A percentile compares a stretch with the other conserved stretches of the same genome.
These are phyloP conservation scores for Suillus americanus DNA, from an alignment of 768 basidiomycete genomes.

Conservation along the genomic window DNA sequence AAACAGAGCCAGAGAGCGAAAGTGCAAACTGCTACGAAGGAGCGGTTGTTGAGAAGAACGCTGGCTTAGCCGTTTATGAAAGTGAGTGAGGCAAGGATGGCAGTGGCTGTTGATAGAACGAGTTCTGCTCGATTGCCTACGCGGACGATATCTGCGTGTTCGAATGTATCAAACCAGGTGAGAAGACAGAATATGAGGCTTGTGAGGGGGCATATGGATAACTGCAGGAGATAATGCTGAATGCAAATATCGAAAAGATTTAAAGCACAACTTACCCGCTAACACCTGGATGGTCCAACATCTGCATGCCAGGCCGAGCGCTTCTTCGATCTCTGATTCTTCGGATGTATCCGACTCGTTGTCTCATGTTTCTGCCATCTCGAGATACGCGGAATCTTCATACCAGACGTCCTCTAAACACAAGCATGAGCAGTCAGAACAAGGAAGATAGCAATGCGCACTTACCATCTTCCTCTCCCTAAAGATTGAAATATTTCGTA, in stretches of 20 bases:
- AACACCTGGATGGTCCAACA: too few relatives aligned
- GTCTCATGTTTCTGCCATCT: too few relatives aligned
- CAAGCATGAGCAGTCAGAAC: too few relatives aligned
- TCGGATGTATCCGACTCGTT: too few relatives aligned
- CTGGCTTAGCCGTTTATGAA: slow-evolving; percentile 31
- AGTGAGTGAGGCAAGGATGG: slow-evolving; percentile 35
- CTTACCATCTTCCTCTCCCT: too few relatives aligned
- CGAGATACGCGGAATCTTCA: too few relatives aligned
- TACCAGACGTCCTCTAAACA: too few relatives aligned
- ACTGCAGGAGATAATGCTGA: slow-evolving; percentile 34
- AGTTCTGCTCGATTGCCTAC: slow-evolving; percentile 69
- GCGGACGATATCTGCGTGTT: slow-evolving; percentile 53
- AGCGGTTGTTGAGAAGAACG: slow-evolving; percentile 79
- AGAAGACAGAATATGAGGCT: slow-evolving; percentile 66
- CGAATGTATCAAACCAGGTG: slow-evolving; percentile 77
- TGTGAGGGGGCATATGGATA: slow-evolving; percentile 59
- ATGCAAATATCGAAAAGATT: neutral
- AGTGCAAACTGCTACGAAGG: slow-evolving; percentile 74
- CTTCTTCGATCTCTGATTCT: too few relatives aligned
- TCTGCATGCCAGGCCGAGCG: too few relatives aligned
- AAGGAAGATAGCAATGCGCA: too few relatives aligned
- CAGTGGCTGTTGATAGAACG: neutral
- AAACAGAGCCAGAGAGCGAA: slow-evolving; percentile 75
- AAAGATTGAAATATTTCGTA: too few relatives aligned
- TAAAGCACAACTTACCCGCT: too few relatives aligned